Evolutionary conservation across 176 grass and related monocot species (phyloP).

Genomic region (Triticum dicoccoides): DNA sequence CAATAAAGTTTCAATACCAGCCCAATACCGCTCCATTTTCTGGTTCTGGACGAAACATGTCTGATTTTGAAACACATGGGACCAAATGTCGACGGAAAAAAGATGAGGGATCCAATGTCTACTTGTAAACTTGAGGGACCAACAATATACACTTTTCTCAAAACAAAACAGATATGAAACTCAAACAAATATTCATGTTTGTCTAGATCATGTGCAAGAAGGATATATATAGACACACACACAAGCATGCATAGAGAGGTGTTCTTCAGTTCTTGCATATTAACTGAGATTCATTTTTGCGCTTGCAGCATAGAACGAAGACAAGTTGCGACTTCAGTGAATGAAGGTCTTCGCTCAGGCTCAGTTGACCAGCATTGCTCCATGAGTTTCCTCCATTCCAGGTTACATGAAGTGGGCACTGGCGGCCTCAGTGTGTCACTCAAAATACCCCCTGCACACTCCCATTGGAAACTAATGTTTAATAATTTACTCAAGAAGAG

Average conservation of each 20-base stretch:
- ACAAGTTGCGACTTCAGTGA: slow-evolving; percentile 57
- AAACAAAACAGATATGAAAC: neutral
- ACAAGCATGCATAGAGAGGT: neutral
- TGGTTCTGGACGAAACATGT: too few species aligned
- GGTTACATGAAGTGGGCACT: slow-evolving; percentile 69
- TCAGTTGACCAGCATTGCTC: slow-evolving; percentile 81
- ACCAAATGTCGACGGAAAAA: too few species aligned
- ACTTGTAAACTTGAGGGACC: too few species aligned
- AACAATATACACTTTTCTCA: neutral
- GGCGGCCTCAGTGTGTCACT: slow-evolving; percentile 75
- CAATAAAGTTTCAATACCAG: too few species aligned
- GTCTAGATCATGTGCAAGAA: neutral
- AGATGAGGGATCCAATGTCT: too few species aligned
- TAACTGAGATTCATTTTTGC: slow-evolving; percentile 32
- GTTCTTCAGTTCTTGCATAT: slow-evolving; percentile 8
- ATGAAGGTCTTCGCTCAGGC: slow-evolving; percentile 67
- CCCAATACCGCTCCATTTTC: too few species aligned
- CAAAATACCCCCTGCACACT: slow-evolving; percentile 69
- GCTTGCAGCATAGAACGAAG: slow-evolving; percentile 51
- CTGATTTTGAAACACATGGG: too few species aligned
- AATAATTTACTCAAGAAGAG: slow-evolving; percentile 4
- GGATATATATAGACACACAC: neutral
- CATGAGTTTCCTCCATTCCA: slow-evolving; percentile 76
- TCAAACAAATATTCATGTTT: neutral
- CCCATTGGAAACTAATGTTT: neutral